Evolutionary conservation across 106 monocot genomes (phyloP).

Genomic region (Posidonia australis): DNA sequence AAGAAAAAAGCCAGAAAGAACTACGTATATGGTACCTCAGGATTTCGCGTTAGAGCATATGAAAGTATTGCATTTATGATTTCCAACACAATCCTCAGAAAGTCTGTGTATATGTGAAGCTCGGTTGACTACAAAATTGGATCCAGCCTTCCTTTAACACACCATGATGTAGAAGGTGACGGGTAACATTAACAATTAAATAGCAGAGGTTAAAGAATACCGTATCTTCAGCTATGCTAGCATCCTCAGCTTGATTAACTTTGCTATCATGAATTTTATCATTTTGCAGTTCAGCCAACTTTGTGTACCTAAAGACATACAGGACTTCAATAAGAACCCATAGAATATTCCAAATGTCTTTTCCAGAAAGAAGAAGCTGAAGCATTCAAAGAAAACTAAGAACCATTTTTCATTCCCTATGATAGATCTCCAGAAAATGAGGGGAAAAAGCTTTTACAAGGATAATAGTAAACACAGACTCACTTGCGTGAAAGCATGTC

Average conservation of each 20-base stretch:
- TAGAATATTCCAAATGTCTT: not conserved
- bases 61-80: slow-evolving; percentile 90
- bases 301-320: slow-evolving; percentile 94
- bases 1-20: not conserved
- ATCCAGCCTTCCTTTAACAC: not conserved
- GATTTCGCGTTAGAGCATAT: slow-evolving; percentile 82
- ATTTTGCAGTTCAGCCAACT: slow-evolving; percentile 67
- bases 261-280: slow-evolving; percentile 36
- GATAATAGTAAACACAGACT: slow-evolving; percentile 12
- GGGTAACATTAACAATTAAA: not conserved
- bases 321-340: too few species aligned
- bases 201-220: slow-evolving; percentile 23
- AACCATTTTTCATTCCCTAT: not conserved
- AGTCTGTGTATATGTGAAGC: slow-evolving; percentile 93
- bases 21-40: slow-evolving; percentile 51
- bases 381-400: not conserved
- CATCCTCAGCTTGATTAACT: slow-evolving; percentile 37
- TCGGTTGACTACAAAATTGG: slow-evolving; percentile 67
- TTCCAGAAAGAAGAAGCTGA: not conserved
- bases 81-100: slow-evolving; percentile 85
- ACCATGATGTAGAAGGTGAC: not conserved
- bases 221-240: slow-evolving; percentile 49
- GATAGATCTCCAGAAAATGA: not conserved
- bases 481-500: slow-evolving; percentile 98
- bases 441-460: too few species aligned